Conservation (phyloP, 1,284 basidiomycete species). For the Trametes hirsuta region DNA sequence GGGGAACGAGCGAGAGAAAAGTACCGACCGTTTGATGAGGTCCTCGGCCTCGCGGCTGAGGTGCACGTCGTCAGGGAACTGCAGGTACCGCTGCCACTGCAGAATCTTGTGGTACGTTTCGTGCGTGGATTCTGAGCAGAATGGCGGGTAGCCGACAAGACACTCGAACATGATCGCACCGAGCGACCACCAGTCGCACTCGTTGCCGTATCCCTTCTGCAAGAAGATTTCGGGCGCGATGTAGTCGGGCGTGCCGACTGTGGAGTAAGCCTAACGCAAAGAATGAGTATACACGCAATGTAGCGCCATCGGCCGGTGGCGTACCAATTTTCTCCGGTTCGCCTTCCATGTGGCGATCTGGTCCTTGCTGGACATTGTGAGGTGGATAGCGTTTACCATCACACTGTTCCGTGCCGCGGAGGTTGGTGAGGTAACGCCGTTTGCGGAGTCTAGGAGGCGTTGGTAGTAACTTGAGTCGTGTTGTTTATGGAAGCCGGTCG, state of each 20-base stretch:
- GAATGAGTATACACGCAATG: background rate
- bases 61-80: constrained; percentile 96
- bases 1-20: background rate
- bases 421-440: constrained; percentile 44
- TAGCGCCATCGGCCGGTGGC: constrained; percentile 29
- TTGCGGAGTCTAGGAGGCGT: constrained; percentile 68
- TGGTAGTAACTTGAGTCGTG: constrained; percentile 97
- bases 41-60: constrained; percentile 93
- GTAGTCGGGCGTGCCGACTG: constrained; percentile 98
- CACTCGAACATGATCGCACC: constrained; percentile 99
- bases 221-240: constrained; percentile 99
- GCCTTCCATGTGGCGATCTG: constrained; percentile 99
- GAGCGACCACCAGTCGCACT: constrained; percentile 98
- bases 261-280: constrained; percentile 83
- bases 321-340: constrained; percentile 91
- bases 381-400: constrained; percentile 93
- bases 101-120: constrained; percentile 99
- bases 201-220: constrained; percentile 97
- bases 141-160: constrained; percentile 95
- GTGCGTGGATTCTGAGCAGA: constrained; percentile 96
- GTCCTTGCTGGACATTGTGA: constrained; percentile 91
- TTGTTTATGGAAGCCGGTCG: constrained; percentile 97
- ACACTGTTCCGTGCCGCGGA: constrained; percentile 80
- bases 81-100: constrained; percentile 90
- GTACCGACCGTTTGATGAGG: constrained; percentile 75